These are phyloP conservation scores for Chrysoporthe deuterocubensis DNA, from an alignment of 2,329 filamentous ascomycete species.

Conservation along the genomic window DNA sequence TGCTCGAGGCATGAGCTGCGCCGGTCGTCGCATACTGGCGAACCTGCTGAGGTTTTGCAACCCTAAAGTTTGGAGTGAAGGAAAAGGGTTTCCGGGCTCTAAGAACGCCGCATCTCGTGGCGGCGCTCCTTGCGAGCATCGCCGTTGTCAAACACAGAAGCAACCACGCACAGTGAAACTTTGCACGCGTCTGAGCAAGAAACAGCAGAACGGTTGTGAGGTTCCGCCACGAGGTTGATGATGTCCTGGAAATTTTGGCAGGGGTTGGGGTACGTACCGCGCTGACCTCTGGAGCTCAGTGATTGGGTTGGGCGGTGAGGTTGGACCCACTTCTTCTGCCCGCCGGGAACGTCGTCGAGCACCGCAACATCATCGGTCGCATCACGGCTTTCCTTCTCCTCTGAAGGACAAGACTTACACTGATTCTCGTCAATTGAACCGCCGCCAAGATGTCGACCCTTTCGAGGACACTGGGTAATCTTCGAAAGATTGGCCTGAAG, in stretches of 20 bases:
- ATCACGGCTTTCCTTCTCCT: conserved; percentile 31
- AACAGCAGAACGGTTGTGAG: not conserved
- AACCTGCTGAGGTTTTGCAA: conserved; percentile 20
- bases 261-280: conserved; percentile 28
- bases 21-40: conserved; percentile 29
- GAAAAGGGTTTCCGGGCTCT: conserved; percentile 23
- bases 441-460: conserved; percentile 82
- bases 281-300: conserved; percentile 27
- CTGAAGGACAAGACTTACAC: conserved; percentile 26
- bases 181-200: not conserved
- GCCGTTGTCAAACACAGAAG: not conserved
- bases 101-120: conserved; percentile 25
- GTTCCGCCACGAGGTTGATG: not conserved
- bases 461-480: conserved; percentile 80
- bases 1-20: conserved; percentile 24
- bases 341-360: conserved; percentile 25
- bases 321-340: conserved; percentile 10
- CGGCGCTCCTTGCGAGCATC: conserved; percentile 43
- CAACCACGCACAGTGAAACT: conserved; percentile 14
- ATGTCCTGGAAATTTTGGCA: conserved; percentile 26
- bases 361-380: conserved; percentile 30
- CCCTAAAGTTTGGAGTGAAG: conserved; percentile 19
- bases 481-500: conserved; percentile 88
- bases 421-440: conserved; percentile 38
- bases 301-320: conserved; percentile 31